Base-by-base conservation (phyloP, 2,329 filamentous ascomycete genomes). In the Fusarium palustre region DNA sequence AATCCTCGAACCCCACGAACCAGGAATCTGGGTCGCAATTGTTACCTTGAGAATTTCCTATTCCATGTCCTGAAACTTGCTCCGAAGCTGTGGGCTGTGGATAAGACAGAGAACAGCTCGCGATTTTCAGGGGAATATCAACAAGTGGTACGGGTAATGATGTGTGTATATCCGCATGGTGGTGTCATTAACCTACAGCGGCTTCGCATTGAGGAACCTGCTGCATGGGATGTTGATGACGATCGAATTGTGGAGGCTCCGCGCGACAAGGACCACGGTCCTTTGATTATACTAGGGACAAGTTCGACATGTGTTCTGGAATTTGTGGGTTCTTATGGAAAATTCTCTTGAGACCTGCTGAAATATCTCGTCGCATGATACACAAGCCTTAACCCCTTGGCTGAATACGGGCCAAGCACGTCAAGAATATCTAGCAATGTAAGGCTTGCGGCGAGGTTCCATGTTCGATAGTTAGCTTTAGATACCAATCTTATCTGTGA, bases 11-110 rank as follows among this genome's bases (percentile, higher is more conserved):
- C 64, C 68, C 55, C 55, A 68, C 58, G 59, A 62, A 63, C 64
- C 64, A 58, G 57, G 64, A 53, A 69, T 68, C 67, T 72, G 70
- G 62, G 55, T 70, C 64, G 62, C 69, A 69, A 71, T 74, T 62
- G 59, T 42, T 56, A 52, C 48, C 24, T 25, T 52, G 63, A 55
- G 56, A 58, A 59, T 34, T 62, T 43, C 24, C 33, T n/a, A 41
- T 52, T 66, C 56, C 61, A 64, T 57, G 61, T 60, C 72, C 58
- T 70, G 64, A 74, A 74, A 69, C 66, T 47, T 39, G 69, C 59
- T 64, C 64, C 71, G 61, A 64, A 64, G 60, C 54, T 62, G 55
- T 66, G 68, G 64, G 49, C 28, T 30, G 28, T 30, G 28, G 28
- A 11, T 30, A 30, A 30, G 28, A 30, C 54, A 53, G 55, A 62